Evolutionary conservation across 2,329 filamentous ascomycete genomes (phyloP).

Genomic region (Dothideomycetes sp.): DNA sequence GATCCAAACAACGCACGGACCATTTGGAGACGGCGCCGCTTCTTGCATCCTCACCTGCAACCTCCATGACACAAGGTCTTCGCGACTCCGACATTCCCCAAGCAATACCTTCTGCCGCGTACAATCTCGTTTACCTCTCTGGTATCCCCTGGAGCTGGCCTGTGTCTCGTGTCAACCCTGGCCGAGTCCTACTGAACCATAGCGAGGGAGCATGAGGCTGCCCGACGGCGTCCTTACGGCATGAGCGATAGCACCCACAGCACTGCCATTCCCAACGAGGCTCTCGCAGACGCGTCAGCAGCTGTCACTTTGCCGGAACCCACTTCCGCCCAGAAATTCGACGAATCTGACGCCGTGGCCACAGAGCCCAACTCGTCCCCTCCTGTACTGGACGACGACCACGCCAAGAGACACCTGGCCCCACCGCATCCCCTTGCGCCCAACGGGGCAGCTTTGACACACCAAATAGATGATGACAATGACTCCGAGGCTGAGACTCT

Average conservation of each 20-base stretch:
- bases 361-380: background rate
- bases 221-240: background rate
- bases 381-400: background rate
- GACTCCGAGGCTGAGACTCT: constrained; percentile 41
- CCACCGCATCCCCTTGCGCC: background rate
- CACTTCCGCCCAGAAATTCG: background rate
- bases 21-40: too few species aligned
- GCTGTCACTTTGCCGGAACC: background rate
- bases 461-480: constrained; percentile 22
- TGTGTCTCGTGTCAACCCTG: background rate
- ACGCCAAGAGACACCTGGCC: background rate
- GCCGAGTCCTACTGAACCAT: background rate
- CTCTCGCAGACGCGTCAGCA: background rate
- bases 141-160: background rate
- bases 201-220: background rate
- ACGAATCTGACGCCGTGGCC: background rate
- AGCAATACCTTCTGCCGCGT: too few species aligned
- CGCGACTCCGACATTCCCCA: too few species aligned
- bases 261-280: background rate
- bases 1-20: too few species aligned
- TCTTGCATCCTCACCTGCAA: too few species aligned
- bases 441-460: too few species aligned
- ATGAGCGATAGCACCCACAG: constrained; percentile 1
- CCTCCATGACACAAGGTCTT: too few species aligned
- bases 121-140: too few species aligned